Evolutionary conservation across 1,284 basidiomycete genomes (phyloP), one percentile per base, ranked within the genome.

Genomic region (Cystobasidium pallidum): DNA sequence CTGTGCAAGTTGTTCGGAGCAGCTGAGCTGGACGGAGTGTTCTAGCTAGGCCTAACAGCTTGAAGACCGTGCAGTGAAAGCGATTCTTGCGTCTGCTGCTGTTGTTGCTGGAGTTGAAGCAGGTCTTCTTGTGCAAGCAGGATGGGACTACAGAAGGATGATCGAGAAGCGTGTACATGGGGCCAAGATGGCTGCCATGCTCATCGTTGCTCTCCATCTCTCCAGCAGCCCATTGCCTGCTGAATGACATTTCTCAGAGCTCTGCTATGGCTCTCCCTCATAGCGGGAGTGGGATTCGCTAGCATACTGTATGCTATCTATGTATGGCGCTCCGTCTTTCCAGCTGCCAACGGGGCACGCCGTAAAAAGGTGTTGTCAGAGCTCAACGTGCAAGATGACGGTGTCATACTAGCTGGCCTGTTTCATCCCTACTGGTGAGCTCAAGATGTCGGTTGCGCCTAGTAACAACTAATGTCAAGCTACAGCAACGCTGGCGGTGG

Each of bases 361-460:
- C 67, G 67, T 24, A 17, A 52, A 36, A 58, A 57, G 58, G 21
- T 70, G 15, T 32, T 70, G 21, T 19, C 7, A 17, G 45, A 62
- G 19, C 45, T 70, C 11, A 58, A 58, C 19, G 57, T 70, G 7
- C 6, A 72, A 10, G 19, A 70, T 51, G 58, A 70, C 41, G 32
- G 62, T 30, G 52, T 43, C 36, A 24, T 77, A 1, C 74, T 92
- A 6, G 84, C 94, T 13, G 94, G 91, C 0, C 92, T 97, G 82
- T 94, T 96, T 81, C 94, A 97, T 82, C 94, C 94, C 0, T 97
- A 94, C 81, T 96, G 93, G 92, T 94, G 78, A 83, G 87, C 24
- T 26, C 52, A 47, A 30, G 15, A 1, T 8, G 3, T 45, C 19
- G 15, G 11, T 17, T 45, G 8, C 43, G 36, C 43, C 43, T 17